Percentiles rank a stretch among this genome's conserved stretches.
Conservation (phyloP, 2,329 filamentous ascomycete species). For the Nigrospora sphaerica region DNA sequence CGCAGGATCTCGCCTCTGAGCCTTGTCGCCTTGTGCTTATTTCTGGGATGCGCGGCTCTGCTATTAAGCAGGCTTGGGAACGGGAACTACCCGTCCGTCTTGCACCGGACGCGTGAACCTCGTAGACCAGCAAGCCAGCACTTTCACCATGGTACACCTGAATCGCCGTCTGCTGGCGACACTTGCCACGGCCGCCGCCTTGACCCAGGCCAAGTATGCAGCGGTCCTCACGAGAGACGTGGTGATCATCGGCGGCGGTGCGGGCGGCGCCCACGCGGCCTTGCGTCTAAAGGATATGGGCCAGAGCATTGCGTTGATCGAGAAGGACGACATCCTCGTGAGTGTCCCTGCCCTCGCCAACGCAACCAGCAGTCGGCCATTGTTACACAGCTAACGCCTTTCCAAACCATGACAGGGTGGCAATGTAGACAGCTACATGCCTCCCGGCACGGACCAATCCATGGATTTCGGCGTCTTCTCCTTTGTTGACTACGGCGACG, state of each 20-base stretch:
- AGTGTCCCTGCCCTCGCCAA: not conserved
- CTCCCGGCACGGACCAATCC: not conserved
- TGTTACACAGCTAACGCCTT: not conserved
- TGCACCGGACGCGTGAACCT: too few relatives aligned
- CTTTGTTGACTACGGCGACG: not conserved
- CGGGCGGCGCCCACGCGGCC: not conserved
- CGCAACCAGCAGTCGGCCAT: not conserved
- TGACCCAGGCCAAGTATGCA: too few relatives aligned
- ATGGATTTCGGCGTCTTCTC: conserved; percentile 1
- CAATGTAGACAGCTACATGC: not conserved
- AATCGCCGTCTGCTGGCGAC: too few relatives aligned
- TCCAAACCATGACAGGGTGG: not conserved
- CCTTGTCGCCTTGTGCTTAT: too few relatives aligned
- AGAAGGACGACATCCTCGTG: not conserved
- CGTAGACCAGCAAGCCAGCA: too few relatives aligned
- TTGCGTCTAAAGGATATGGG: not conserved
- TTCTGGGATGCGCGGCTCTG: too few relatives aligned
- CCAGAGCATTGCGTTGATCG: not conserved
- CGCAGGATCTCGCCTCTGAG: too few relatives aligned
- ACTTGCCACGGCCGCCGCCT: too few relatives aligned
- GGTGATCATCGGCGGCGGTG: not conserved
- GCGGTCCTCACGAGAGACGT: not conserved
- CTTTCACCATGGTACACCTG: too few relatives aligned
- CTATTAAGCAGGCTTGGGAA: too few relatives aligned
- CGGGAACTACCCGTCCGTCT: too few relatives aligned